Conservation (phyloP, 495 filamentous ascomycete species). For the Chlorociboria aeruginascens region DNA sequence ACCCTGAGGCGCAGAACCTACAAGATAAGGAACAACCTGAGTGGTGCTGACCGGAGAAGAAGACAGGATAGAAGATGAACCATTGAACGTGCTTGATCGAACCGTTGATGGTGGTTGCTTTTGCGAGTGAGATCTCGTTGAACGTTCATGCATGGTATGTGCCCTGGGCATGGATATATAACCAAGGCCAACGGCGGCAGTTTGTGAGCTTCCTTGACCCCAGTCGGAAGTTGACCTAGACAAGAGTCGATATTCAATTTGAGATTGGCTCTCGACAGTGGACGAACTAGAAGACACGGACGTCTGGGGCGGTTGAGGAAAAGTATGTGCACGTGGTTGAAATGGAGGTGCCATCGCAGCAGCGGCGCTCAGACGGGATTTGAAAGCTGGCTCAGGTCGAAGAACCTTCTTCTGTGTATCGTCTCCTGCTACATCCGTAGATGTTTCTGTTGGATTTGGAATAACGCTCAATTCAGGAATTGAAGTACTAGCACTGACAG, state of each 20-base stretch:
- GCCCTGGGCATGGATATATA: not conserved
- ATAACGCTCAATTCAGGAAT: no score
- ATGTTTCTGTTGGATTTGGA: no score
- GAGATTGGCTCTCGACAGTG: not conserved
- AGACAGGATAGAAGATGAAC: no score
- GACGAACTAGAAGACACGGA: not conserved
- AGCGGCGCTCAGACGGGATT: slow-evolving; percentile 13
- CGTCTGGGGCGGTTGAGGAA: not conserved
- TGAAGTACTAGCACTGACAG: no score
- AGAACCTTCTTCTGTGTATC: not conserved
- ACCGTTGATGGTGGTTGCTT: no score
- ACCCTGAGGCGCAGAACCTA: slow-evolving; percentile 12
- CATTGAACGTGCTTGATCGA: no score
- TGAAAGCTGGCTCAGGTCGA: not conserved
- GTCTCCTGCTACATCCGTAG: no score
- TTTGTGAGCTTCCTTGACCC: not conserved
- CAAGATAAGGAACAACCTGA: slow-evolving; percentile 15
- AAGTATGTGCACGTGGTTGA: slow-evolving; percentile 14
- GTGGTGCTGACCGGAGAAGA: not conserved
- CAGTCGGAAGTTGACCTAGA: slow-evolving; percentile 5
- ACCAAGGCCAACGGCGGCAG: not conserved
- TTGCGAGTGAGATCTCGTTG: not conserved
- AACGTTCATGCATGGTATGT: slow-evolving; percentile 8
- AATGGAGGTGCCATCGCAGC: slow-evolving; percentile 20
- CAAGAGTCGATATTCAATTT: slow-evolving; percentile 6